Evolutionary conservation across 768 basidiomycete genomes (phyloP).

Genomic region (Pseudohyphozyma bogoriensis): DNA sequence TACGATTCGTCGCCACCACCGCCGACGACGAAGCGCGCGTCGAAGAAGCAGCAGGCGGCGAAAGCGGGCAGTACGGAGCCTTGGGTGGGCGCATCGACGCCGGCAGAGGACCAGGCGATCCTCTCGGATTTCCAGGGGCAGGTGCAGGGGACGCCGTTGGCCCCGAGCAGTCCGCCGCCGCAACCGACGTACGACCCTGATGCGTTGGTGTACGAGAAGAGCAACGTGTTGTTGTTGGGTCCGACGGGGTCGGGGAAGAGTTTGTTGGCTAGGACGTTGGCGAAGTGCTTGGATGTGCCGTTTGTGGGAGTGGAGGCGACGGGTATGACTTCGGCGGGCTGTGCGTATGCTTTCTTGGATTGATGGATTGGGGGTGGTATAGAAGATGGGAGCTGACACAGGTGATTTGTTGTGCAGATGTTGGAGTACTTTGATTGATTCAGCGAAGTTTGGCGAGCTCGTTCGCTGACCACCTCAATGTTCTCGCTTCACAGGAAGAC

Average conservation of each 20-base stretch:
- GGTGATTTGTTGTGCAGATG: not conserved
- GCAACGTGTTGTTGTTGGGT: constrained; percentile 76
- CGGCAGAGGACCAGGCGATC: not conserved
- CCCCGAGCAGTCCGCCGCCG: too few relatives aligned
- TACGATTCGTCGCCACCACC: not conserved
- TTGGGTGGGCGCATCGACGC: too few relatives aligned
- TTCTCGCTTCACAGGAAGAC: constrained; percentile 50
- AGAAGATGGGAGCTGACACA: not conserved
- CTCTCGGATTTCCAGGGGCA: not conserved
- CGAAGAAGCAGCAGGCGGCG: too few relatives aligned
- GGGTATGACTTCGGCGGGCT: constrained; percentile 65
- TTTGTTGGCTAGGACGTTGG: constrained; percentile 79
- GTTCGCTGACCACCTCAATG: constrained; percentile 1
- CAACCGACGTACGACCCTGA: too few relatives aligned
- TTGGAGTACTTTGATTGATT: not conserved
- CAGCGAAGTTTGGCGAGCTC: not conserved
- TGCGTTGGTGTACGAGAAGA: constrained; percentile 70
- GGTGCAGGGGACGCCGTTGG: not conserved
- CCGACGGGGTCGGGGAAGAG: constrained; percentile 39
- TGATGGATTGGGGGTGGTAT: not conserved
- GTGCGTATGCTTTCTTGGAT: not conserved
- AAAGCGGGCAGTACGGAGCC: too few relatives aligned
- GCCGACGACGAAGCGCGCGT: not conserved
- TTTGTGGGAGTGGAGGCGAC: constrained; percentile 92
- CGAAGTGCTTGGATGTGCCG: constrained; percentile 79